Evolutionary conservation across 352 stramenopile genomes (phyloP), one percentile per base, ranked within the genome.

Genomic region (Phytophthora agathidicida): DNA sequence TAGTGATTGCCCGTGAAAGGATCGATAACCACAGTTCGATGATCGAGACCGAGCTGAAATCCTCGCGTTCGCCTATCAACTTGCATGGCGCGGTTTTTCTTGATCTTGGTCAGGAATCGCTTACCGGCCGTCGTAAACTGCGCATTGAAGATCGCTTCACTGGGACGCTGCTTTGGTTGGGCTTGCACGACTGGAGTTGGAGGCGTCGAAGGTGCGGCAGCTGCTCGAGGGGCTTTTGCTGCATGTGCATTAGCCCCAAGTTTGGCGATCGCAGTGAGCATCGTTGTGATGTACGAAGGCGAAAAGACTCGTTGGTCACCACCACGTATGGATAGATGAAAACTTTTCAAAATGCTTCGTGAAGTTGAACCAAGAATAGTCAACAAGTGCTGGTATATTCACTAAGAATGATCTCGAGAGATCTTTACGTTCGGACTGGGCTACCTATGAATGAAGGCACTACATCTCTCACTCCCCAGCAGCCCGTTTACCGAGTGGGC

Each of bases 141-240:
- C 11, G 80, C 88, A 56, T 92, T 90, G 62, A 89, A 92, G 52
- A 92, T 89, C 19, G 78, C 83, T 43, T 92, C 78, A 65, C 79
- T 89, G 1, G 83, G 80, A 5, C 22, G 53, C 37, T 59, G 33
- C 10, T 51, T 53, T 38, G 61, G 48, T 30, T 63, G 58, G 24
- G 30, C 13, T 28, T 16, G 17, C 6, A 19, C 33, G 7, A 3
- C 4, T n/a, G 39, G 30, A 36, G 30, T 38, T 23, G 51, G 27
- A 14, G 22, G 7, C 10, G 20, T 39, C 24, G 39, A n/a, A 8
- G 11, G 2, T 19, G 35, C 7, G 1, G 7, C 45, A 35, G 17
- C 30, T 19, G 55, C 37, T 5, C 9, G 46, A 38, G 42, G 6
- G 7, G 14, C 42, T 52, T 60, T 67, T 20, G 30, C 23, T 8